phyloP scores from a whole-genome alignment of 78 protist species.

The Emiliania huxleyi region DNA sequence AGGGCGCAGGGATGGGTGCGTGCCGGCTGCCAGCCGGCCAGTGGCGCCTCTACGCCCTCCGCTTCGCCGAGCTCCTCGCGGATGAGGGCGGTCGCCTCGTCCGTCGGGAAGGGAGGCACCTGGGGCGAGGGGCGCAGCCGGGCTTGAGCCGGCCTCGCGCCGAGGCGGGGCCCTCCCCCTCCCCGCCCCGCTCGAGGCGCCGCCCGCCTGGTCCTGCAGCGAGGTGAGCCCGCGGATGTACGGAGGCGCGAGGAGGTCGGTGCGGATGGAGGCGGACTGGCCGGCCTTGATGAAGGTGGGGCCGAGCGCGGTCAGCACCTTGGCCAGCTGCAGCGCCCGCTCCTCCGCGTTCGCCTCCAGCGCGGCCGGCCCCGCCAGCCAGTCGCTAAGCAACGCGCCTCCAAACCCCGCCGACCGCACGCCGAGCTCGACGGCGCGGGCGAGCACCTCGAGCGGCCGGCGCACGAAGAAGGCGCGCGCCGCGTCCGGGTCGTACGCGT shows the following conservation, averaged over 20 bases:
- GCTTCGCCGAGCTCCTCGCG: slow-evolving; percentile 29
- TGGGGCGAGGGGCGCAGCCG: too few species aligned
- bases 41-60: background rate
- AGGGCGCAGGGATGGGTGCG: background rate
- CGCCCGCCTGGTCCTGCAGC: slow-evolving; percentile 36
- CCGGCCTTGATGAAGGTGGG: slow-evolving; percentile 44
- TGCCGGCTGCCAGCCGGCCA: background rate
- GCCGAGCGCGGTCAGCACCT: background rate
- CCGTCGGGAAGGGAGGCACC: background rate
- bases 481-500: background rate
- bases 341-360: background rate
- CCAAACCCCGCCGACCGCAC: background rate
- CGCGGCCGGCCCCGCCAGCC: background rate
- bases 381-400: background rate
- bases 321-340: background rate
- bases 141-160: too few species aligned
- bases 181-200: too few species aligned
- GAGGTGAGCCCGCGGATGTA: background rate
- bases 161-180: too few species aligned
- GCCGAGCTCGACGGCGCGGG: background rate
- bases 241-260: slow-evolving; percentile 2
- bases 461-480: background rate
- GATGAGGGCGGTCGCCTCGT: background rate
- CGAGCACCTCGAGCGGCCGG: background rate
- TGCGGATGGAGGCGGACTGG: slow-evolving; percentile 27